These are phyloP conservation scores for Dactylellina haptotyla DNA, from an alignment of 2,329 filamentous ascomycete genomes.

Conservation along the genomic window DNA sequence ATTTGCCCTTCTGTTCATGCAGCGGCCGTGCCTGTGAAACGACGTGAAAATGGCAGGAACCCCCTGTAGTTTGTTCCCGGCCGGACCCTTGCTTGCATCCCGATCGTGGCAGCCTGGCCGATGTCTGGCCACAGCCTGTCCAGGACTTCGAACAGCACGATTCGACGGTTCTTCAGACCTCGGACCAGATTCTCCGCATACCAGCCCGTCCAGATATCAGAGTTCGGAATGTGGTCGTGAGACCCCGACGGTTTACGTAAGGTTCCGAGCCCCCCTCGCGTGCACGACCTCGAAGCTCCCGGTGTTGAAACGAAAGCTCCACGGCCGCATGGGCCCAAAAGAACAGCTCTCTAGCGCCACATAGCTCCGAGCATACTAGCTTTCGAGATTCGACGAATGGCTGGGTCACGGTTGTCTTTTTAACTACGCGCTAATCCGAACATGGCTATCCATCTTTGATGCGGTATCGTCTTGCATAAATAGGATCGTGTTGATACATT, in stretches of 20 bases:
- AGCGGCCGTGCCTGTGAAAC: constrained; percentile 15
- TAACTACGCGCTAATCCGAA: too few species aligned
- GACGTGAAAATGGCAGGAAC: not conserved
- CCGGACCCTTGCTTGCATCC: not conserved
- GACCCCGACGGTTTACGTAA: not conserved
- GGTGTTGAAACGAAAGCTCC: not conserved
- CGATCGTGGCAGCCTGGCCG: not conserved
- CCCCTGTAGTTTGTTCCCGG: constrained; percentile 20
- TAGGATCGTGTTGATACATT: too few species aligned
- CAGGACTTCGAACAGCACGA: too few species aligned
- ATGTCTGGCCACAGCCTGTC: not conserved
- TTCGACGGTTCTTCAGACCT: not conserved
- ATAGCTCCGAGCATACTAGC: too few species aligned
- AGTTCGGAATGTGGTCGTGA: not conserved
- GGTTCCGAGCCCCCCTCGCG: not conserved
- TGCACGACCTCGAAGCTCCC: constrained; percentile 3
- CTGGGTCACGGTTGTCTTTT: too few species aligned
- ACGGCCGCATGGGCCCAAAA: not conserved
- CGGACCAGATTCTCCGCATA: not conserved
- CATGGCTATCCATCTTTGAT: too few species aligned
- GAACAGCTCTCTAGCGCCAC: not conserved
- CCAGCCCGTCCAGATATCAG: too few species aligned
- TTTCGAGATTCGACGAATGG: too few species aligned
- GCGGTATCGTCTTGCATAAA: too few species aligned
- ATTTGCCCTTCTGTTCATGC: constrained; percentile 31